A percentile compares a stretch with the other conserved stretches of the same genome.
phyloP scores from a whole-genome alignment of 768 basidiomycete genomes.

The Leccinum arenicola region DNA sequence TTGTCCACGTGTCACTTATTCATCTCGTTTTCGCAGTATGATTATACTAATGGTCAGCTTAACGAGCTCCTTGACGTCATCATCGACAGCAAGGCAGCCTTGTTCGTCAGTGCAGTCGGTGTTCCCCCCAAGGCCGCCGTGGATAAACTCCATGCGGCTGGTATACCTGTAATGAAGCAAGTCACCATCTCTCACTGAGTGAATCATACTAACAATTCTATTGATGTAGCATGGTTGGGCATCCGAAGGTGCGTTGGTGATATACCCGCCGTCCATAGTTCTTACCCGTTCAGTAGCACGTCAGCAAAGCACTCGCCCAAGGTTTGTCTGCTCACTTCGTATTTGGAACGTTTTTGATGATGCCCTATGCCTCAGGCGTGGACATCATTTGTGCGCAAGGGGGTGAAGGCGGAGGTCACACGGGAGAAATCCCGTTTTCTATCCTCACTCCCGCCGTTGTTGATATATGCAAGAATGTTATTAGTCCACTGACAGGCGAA shows the following conservation, averaged over 20 bases:
- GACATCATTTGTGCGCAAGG: conserved; percentile 89
- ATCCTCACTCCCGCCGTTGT: conserved; percentile 81
- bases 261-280: not conserved
- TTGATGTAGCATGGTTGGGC: conserved; percentile 68
- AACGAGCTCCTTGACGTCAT: conserved; percentile 77
- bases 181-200: conserved; percentile 9
- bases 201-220: not conserved
- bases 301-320: conserved; percentile 70
- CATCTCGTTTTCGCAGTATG: conserved; percentile 37
- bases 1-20: not conserved
- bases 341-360: not conserved
- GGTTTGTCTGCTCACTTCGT: conserved; percentile 34
- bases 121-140: conserved; percentile 83
- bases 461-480: conserved; percentile 67
- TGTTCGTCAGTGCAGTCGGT: conserved; percentile 84
- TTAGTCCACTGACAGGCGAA: conserved; percentile 75
- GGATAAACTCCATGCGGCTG: conserved; percentile 75
- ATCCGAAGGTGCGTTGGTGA: conserved; percentile 59
- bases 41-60: conserved; percentile 79
- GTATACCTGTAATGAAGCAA: conserved; percentile 86
- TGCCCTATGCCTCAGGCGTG: conserved; percentile 47
- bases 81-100: conserved; percentile 63
- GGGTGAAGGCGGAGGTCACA: conserved; percentile 88
- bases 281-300: conserved; percentile 47
- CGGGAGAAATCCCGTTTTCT: conserved; percentile 78